Conservation (phyloP, 345 rosid species). For the Jatropha curcas region DNA sequence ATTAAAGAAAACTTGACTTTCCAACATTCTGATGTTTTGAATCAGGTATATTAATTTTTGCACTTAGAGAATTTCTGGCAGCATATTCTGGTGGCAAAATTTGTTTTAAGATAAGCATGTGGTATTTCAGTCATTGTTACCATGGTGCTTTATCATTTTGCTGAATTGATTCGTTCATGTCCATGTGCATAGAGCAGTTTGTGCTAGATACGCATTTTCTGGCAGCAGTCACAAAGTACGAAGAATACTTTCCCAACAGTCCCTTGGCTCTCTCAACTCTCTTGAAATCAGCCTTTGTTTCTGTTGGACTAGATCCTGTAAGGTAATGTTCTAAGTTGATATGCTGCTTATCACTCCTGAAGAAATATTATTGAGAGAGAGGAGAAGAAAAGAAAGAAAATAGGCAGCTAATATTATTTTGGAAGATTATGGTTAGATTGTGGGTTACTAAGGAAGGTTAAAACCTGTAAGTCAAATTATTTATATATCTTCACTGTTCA, state of each 20-base stretch:
- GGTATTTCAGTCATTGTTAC: neutral
- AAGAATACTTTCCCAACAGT: constrained; percentile 44
- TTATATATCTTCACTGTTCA: too few species aligned
- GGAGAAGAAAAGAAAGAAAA: too few species aligned
- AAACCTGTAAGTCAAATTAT: too few species aligned
- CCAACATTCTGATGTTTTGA: constrained; percentile 20
- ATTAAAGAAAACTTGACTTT: constrained; percentile 16
- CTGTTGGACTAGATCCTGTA: constrained; percentile 46
- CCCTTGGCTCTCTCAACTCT: constrained; percentile 39
- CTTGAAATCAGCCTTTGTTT: constrained; percentile 38
- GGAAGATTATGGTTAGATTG: too few species aligned
- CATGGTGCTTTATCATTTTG: constrained; percentile 8
- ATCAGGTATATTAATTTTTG: constrained; percentile 32
- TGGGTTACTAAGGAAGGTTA: too few species aligned
- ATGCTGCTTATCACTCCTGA: neutral
- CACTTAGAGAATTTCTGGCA: neutral
- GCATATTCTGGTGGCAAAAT: neutral
- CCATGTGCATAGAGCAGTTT: constrained; percentile 34
- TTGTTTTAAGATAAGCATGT: neutral
- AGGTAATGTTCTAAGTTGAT: constrained; percentile 40
- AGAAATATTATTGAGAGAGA: neutral
- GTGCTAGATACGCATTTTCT: constrained; percentile 53
- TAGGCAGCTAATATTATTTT: too few species aligned
- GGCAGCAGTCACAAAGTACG: constrained; percentile 37
- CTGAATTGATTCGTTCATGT: constrained; percentile 13